Percentiles rank a stretch among this genome's conserved stretches.
Evolutionary conservation across 495 filamentous ascomycete species (phyloP).

Genomic region (Astrocystis sublimbata): DNA sequence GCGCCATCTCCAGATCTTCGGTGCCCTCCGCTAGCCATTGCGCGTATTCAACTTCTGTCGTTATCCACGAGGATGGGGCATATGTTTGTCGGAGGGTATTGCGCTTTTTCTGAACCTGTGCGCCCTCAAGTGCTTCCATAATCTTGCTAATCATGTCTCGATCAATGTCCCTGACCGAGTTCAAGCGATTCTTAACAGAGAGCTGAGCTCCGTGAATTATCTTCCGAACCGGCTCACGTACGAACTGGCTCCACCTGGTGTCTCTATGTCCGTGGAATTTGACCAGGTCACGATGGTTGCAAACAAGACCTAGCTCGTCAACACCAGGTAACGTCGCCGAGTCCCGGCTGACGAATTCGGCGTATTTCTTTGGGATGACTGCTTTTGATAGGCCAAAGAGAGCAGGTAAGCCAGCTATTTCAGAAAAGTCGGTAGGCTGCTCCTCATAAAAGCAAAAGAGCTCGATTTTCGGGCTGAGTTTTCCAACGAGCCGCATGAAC

Average conservation of each 20-base stretch:
- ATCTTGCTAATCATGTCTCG: constrained; percentile 31
- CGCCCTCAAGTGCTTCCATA: constrained; percentile 30
- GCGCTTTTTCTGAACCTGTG: constrained; percentile 28
- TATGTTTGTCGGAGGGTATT: constrained; percentile 31
- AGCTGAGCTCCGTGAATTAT: constrained; percentile 37
- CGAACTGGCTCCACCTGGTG: constrained; percentile 31
- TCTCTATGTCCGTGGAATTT: constrained; percentile 39
- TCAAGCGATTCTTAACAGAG: constrained; percentile 36
- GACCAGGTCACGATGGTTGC: constrained; percentile 38
- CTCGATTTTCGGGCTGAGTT: constrained; percentile 32
- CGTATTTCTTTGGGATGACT: constrained; percentile 27
- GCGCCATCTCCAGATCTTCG: neutral
- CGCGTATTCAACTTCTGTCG: constrained; percentile 33
- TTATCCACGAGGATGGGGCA: constrained; percentile 36
- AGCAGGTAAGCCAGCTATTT: constrained; percentile 27
- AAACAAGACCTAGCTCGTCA: constrained; percentile 33
- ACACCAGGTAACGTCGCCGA: constrained; percentile 37
- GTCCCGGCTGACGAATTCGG: constrained; percentile 35
- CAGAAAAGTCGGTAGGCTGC: constrained; percentile 32
- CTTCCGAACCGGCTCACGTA: constrained; percentile 32
- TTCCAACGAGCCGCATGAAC: constrained; percentile 33
- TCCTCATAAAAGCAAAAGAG: constrained; percentile 37
- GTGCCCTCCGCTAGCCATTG: constrained; percentile 29
- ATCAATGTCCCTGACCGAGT: constrained; percentile 35
- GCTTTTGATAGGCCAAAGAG: constrained; percentile 28